Evolutionary conservation across 1,284 basidiomycete genomes (phyloP).

Genomic region (Porodaedalea pini): DNA sequence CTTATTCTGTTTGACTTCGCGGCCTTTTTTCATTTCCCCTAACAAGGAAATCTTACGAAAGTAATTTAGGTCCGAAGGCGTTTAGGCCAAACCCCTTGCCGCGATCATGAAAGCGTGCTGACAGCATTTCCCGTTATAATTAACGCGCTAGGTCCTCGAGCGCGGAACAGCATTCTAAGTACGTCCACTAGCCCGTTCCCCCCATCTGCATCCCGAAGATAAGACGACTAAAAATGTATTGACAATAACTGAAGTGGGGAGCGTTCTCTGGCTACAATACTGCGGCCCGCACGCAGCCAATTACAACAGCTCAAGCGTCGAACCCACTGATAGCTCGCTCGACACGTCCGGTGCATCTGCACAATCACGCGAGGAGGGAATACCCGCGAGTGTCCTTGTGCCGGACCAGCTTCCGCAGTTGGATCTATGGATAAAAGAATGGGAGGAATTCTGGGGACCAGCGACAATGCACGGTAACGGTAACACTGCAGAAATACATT

Average conservation of each 20-base stretch:
- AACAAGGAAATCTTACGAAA: not conserved
- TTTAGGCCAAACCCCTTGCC: conserved; percentile 2
- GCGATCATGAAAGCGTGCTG: conserved; percentile 43
- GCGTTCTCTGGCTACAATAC: conserved; percentile 19
- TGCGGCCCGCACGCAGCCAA: conserved; percentile 17
- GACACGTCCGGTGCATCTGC: not conserved
- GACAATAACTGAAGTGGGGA: conserved; percentile 10
- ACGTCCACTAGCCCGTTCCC: conserved; percentile 33
- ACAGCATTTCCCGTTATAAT: conserved; percentile 56
- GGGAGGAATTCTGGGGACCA: conserved; percentile 22
- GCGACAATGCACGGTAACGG: conserved; percentile 7
- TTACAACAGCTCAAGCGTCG: not conserved
- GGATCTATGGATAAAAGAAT: conserved; percentile 19
- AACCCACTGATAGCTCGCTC: not conserved
- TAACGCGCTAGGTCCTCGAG: conserved; percentile 57
- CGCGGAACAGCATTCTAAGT: conserved; percentile 66
- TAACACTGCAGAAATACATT: not conserved
- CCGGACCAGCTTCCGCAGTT: conserved; percentile 12
- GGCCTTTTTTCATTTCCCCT: not conserved
- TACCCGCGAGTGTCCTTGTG: not conserved
- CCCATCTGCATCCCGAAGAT: not conserved
- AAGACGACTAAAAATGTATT: not conserved
- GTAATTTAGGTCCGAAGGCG: conserved; percentile 9
- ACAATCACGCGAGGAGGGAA: not conserved
- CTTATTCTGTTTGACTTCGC: not conserved